Evolutionary conservation across 1,284 basidiomycete species (phyloP), one percentile per base, ranked within the genome.

Genomic region (Moniliella sp.): DNA sequence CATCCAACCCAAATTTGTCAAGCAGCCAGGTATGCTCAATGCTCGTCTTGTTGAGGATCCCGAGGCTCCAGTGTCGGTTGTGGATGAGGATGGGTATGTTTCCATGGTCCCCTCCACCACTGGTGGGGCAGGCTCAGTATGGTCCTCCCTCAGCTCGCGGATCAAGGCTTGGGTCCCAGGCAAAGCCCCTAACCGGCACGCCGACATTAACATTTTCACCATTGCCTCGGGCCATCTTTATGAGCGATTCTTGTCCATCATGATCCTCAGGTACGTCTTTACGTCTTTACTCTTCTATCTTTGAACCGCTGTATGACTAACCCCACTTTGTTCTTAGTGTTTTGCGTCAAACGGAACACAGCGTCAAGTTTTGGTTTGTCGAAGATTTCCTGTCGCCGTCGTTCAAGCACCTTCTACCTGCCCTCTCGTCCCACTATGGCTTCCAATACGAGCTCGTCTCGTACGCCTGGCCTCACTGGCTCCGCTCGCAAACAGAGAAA

Each of bases 361-460:
- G 72, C 15, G 84, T 94, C 61, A 97, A 97, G 61, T 97, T 97
- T 64, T 97, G 88, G 88, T 94, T 97, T 63, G 94, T 97, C 46
- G 81, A 93, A 57, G 97, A 97, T 64, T 97, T 94, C 70, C 69
- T 97, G 14, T 94, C 88, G 0, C 88, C 88, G 0, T 82, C 84
- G 0, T 97, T 97, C 72, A 67, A 93, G 38, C 80, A 82, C 69
- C 91, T 94, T 61, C 78, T 93, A 33, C 88, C 88, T 0, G 78
- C 84, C 49, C 71, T 91, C 44, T 81, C 83, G 0, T 65, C 73
- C 45, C 77, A 77, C 43, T 94, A 97, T 51, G 72, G 74, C 25
- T 97, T 97, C 69, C 70, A 88, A 52, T 91, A 93, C 59, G 86
- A 94, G 57, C 70, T 97, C 8, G 78, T 97, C 35, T 94, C 88